Base-by-base conservation (phyloP, 192 early-diverging fungal genomes). In the Umbelopsis sp. region DNA sequence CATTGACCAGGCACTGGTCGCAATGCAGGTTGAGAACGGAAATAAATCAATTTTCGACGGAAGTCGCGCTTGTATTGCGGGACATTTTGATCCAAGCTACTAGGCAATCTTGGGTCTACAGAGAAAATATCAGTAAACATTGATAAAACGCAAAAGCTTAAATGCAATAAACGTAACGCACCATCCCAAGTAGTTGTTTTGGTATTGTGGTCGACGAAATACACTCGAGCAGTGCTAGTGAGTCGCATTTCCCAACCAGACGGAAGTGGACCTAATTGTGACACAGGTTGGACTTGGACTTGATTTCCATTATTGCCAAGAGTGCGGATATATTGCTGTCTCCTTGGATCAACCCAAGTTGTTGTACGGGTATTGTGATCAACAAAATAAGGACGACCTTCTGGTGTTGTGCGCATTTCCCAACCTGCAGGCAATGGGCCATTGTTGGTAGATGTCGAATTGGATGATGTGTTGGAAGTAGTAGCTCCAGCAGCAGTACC, bases 181-280 rank as follows among this genome's bases (percentile, higher is more conserved):
- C 88, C 96, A 78, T 97, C 93, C 96, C 96, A 98, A 11, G 96
- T 97, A 15, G 96, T 98, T n/a, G 94, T 97, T 77, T 96, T 98
- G 53, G 92, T 90, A 74, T 93, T 95, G 82, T 98, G 96, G 75
- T 98, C 96, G 27, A 98, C 95, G 88, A 96, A 98, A 83, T 97
- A 98, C 33, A 94, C 92, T n/a, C 94, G 84, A 23, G 95, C 96
- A 27, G 93, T 96, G 71, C 91, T 91, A 9, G 94, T 98, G 37
- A 94, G 86, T 23, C 95, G 91, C 95, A 98, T 97, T 77, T 98
- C 96, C 96, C 96, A 98, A 44, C 95, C 95, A 53, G 90, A 91
- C 7, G 96, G 96, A 70, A 98, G 78, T 61, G 95, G 91, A 0
- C 95, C 95, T 18, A 97, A 80, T 30, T 90, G 85, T 16, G 87